These are phyloP conservation scores for Tribonema minus DNA, from an alignment of 108 stramenopile genomes.

Conservation along the genomic window DNA sequence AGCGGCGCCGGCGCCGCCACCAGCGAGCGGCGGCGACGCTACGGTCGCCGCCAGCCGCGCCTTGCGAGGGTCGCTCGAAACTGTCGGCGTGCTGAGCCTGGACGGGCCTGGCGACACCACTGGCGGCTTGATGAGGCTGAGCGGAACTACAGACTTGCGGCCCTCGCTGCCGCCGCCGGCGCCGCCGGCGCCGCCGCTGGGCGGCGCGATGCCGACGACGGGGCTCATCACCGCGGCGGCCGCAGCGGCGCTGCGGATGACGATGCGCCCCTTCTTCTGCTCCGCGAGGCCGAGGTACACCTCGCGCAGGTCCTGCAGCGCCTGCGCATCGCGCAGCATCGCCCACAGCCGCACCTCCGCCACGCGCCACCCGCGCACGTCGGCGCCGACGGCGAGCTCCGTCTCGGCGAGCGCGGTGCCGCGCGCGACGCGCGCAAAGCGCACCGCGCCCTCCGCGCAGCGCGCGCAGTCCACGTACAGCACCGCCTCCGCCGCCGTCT, in stretches of 20 bases:
- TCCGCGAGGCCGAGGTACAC: conserved; percentile 20
- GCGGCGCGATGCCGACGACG: too few species aligned
- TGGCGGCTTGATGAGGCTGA: too few species aligned
- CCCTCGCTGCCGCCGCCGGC: too few species aligned
- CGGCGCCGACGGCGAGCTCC: conserved; percentile 19
- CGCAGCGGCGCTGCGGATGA: conserved; percentile 4
- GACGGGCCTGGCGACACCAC: too few species aligned
- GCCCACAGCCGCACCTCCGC: conserved; percentile 29
- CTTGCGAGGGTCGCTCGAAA: not conserved
- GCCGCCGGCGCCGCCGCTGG: too few species aligned
- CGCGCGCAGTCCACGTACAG: conserved; percentile 13
- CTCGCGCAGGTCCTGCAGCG: conserved; percentile 3
- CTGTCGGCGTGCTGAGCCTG: too few species aligned
- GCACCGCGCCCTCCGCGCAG: not conserved
- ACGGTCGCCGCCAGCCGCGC: not conserved
- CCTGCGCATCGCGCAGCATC: conserved; percentile 21
- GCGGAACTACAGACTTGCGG: too few species aligned
- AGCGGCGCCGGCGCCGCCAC: too few species aligned
- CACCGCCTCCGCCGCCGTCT: conserved; percentile 15
- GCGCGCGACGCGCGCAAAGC: not conserved
- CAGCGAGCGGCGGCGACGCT: too few species aligned
- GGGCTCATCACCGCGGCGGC: too few species aligned
- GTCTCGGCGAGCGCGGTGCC: conserved; percentile 6
- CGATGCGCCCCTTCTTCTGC: conserved; percentile 8
- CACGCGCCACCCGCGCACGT: conserved; percentile 14